A percentile compares a stretch with the other conserved stretches of the same genome.
phyloP scores from a whole-genome alignment of 2,329 filamentous ascomycete species.

The Colletotrichum sp. region DNA sequence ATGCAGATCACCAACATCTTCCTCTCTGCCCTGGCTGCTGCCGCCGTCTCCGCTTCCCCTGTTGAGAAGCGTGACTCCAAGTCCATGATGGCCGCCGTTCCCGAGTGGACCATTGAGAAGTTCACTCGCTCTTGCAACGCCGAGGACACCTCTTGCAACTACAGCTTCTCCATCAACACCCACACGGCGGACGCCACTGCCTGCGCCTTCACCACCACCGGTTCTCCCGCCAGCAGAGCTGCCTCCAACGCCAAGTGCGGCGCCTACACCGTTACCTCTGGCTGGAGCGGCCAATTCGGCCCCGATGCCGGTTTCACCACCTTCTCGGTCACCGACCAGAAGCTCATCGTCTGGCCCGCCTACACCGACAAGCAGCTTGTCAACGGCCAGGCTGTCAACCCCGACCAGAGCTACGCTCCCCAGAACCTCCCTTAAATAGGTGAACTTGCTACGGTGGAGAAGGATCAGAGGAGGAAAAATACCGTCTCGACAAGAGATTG shows the following conservation, averaged over 20 bases:
- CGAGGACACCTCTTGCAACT: constrained; percentile 45
- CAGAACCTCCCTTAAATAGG: constrained; percentile 16
- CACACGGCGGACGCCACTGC: constrained; percentile 29
- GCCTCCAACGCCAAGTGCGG: constrained; percentile 50
- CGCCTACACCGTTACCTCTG: constrained; percentile 54
- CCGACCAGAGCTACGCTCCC: constrained; percentile 52
- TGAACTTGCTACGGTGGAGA: too few relatives aligned
- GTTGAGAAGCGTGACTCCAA: constrained; percentile 25
- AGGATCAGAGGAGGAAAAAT: not conserved
- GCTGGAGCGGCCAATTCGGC: constrained; percentile 63
- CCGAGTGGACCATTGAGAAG: constrained; percentile 47
- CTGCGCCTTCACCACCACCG: constrained; percentile 45
- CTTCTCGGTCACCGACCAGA: constrained; percentile 52
- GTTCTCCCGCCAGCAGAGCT: constrained; percentile 40
- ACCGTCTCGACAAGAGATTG: not conserved
- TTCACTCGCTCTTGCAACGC: constrained; percentile 45
- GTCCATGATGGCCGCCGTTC: constrained; percentile 42
- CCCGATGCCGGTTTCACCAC: constrained; percentile 58
- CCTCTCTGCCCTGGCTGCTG: constrained; percentile 39
- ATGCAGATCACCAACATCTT: constrained; percentile 50
- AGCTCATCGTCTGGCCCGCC: constrained; percentile 55
- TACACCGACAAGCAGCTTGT: constrained; percentile 58
- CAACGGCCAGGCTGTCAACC: constrained; percentile 48
- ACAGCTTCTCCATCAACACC: constrained; percentile 49
- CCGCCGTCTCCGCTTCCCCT: constrained; percentile 19